These are phyloP conservation scores for Cystofilobasidium capitatum DNA, from an alignment of 768 basidiomycete species.

Conservation along the genomic window DNA sequence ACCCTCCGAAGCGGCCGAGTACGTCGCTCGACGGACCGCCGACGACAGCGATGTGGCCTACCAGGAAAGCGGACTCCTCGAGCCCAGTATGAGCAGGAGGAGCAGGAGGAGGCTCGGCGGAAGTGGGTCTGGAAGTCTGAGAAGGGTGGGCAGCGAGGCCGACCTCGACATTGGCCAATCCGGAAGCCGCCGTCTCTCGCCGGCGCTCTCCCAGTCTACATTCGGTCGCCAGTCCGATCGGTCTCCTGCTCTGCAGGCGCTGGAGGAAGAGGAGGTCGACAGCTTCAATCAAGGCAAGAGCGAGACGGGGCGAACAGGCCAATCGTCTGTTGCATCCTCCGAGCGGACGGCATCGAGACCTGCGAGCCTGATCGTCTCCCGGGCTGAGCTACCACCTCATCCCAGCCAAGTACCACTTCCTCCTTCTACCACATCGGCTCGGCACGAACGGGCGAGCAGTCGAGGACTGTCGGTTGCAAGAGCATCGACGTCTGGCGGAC, in stretches of 20 bases:
- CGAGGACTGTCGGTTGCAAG: neutral
- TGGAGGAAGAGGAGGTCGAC: too few relatives aligned
- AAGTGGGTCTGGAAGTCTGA: neutral
- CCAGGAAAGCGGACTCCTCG: slow-evolving; percentile 5
- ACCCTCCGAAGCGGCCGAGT: neutral
- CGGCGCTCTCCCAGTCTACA: neutral
- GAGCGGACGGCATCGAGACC: too few relatives aligned
- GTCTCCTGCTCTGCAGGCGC: too few relatives aligned
- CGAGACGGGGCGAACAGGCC: too few relatives aligned
- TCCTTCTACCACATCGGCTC: slow-evolving; percentile 5
- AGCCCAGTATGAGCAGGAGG: neutral
- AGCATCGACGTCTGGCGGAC: neutral
- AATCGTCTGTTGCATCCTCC: neutral
- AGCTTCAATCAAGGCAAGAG: too few relatives aligned
- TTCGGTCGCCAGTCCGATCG: too few relatives aligned
- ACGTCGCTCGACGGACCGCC: too few relatives aligned
- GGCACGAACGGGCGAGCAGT: too few relatives aligned
- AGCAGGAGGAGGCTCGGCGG: slow-evolving; percentile 3
- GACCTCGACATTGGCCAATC: neutral
- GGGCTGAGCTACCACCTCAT: too few relatives aligned
- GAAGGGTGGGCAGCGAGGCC: neutral
- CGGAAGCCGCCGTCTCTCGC: neutral
- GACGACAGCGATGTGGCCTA: neutral
- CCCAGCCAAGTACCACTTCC: neutral
- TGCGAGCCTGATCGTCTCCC: too few relatives aligned